A percentile compares a stretch with the other conserved stretches of the same genome.
phyloP scores from a whole-genome alignment of 225 moss, liverwort and hornwort species.

The Neckera pumila region DNA sequence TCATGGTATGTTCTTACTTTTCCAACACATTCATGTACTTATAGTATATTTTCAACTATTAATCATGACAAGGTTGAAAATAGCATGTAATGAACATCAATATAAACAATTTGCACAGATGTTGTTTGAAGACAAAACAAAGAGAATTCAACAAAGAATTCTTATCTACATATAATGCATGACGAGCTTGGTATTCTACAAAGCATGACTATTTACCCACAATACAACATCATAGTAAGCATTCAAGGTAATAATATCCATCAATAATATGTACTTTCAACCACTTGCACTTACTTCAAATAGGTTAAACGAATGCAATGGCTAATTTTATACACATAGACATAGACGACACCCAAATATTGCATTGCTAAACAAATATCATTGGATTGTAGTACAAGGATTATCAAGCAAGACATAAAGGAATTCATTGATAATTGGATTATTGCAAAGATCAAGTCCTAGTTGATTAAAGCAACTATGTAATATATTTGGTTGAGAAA shows the following conservation, averaged over 20 bases:
- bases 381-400: not conserved
- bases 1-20: not conserved
- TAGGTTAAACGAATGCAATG: not conserved
- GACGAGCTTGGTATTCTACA: not conserved
- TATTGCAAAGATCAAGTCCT: not conserved
- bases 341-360: not conserved
- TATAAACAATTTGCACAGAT: not conserved
- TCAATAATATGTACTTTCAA: not conserved
- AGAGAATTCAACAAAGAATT: accelerated
- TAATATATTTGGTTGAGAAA: not conserved
- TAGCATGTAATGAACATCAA: not conserved
- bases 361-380: not conserved
- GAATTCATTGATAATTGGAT: not conserved
- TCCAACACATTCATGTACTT: not conserved
- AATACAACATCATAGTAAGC: no score
- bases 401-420: not conserved
- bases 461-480: not conserved
- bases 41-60: not conserved
- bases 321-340: not conserved
- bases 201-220: not conserved
- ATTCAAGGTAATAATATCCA: not conserved
- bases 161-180: not conserved
- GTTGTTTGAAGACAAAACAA: not conserved
- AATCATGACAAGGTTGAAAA: not conserved
- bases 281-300: not conserved